Evolutionary conservation across 2,329 filamentous ascomycete genomes (phyloP), one percentile per base, ranked within the genome.

Genomic region (Aspergillus novofumigatus): DNA sequence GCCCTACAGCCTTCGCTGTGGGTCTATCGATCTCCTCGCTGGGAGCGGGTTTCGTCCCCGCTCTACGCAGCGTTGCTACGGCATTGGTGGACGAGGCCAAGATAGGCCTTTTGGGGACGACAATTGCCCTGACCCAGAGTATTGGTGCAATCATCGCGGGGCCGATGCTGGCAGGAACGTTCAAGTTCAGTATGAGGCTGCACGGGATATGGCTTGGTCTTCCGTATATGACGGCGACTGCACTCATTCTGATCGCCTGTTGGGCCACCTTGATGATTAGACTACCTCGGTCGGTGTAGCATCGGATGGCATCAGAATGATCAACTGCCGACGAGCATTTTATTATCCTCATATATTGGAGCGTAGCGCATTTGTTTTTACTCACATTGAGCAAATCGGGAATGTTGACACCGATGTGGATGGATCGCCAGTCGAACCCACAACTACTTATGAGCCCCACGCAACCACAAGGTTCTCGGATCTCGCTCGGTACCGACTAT

Each of bases 21-120:
- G 56, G 59, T 5, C 45, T 61, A 10, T 56, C 53, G 10, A 20
- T 57, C 11, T 44, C 44, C 23, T 53, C 56, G 7, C 49, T 61
- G 21, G 59, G 59, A 26, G 52, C 54, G 44, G 59, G 59, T 10
- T 61, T 59, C 45, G 55, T 55, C 42, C 48, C 53, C 10, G 47
- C 59, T 17, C 54, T 61, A n/a, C 59, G 56, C 41, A 61, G 57
- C 48, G 56, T 59, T n/a, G 57, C 53, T 23, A 61, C 51, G n/a
- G 54, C 59, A 6, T 38, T 61, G 51, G 59, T 59, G 38, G 49
- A 42, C 3, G 48, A 54, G 42, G 32, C 42, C 7, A 51, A 61
- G 21, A 48, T 54, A n/a, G 59, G 56, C 5, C 42, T 56, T 6
- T 54, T 61, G 8, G 59, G 56, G 20, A 59, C 59, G n/a, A 56